Evolutionary conservation across 2,329 filamentous ascomycete species (phyloP).

Genomic region (Nemania serpens): DNA sequence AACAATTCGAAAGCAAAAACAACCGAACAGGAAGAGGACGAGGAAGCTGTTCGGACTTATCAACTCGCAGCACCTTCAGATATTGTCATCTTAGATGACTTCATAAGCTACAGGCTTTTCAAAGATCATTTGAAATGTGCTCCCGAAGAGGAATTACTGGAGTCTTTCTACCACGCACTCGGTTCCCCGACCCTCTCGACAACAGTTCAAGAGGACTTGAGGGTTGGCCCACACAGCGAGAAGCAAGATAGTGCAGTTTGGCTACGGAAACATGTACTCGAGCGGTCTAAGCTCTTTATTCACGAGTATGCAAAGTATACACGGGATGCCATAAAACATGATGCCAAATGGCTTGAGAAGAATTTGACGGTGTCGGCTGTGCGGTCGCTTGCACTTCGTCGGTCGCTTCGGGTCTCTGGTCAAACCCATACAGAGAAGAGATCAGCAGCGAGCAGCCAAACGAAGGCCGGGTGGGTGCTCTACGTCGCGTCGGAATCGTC

Average conservation of each 20-base stretch:
- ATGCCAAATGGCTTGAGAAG: conserved; percentile 88
- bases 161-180: conserved; percentile 81
- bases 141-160: conserved; percentile 85
- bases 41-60: conserved; percentile 74
- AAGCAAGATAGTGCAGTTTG: conserved; percentile 72
- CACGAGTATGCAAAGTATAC: conserved; percentile 75
- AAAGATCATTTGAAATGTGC: conserved; percentile 82
- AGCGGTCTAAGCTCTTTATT: conserved; percentile 87
- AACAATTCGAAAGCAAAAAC: conserved; percentile 51
- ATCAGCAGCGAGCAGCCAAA: conserved; percentile 69
- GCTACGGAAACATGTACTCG: conserved; percentile 80
- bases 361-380: conserved; percentile 80
- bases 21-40: conserved; percentile 54
- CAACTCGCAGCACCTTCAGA: conserved; percentile 73
- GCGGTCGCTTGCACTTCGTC: conserved; percentile 74
- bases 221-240: conserved; percentile 67
- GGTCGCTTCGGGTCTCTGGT: conserved; percentile 72
- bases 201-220: conserved; percentile 77
- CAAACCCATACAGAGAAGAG: conserved; percentile 75
- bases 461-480: conserved; percentile 64
- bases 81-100: conserved; percentile 84
- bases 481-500: conserved; percentile 69
- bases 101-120: conserved; percentile 86
- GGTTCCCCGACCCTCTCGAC: conserved; percentile 77
- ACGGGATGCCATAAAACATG: conserved; percentile 79